Evolutionary conservation across 1,284 basidiomycete species (phyloP).

Genomic region (Puccinia triticina): DNA sequence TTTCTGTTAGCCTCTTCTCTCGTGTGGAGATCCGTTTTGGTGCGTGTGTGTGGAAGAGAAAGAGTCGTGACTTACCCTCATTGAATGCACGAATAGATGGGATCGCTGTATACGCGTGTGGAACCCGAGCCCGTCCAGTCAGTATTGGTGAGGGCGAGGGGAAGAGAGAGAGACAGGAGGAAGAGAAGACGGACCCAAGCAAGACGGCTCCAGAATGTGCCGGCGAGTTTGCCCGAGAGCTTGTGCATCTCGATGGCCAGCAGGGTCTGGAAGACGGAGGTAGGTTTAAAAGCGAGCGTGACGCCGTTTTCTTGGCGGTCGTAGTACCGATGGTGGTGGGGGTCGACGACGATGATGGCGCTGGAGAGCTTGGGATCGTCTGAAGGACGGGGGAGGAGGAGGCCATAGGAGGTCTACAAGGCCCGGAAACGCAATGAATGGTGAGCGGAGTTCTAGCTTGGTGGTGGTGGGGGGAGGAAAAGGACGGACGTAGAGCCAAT

Average conservation of each 20-base stretch:
- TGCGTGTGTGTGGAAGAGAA: background rate
- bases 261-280: slow-evolving; percentile 45
- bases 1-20: background rate
- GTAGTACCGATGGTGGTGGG: slow-evolving; percentile 29
- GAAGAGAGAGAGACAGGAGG: background rate
- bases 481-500: slow-evolving; percentile 42
- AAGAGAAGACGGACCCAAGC: slow-evolving; percentile 19
- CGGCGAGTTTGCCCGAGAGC: background rate
- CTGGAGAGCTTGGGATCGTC: slow-evolving; percentile 9
- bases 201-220: background rate
- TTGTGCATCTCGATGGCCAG: slow-evolving; percentile 46
- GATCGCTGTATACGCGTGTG: background rate
- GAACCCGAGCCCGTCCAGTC: too few species aligned
- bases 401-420: background rate
- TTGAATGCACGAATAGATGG: background rate
- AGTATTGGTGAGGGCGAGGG: background rate
- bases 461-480: background rate
- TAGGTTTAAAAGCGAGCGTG: slow-evolving; percentile 9
- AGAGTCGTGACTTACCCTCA: background rate
- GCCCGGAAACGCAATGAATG: too few species aligned
- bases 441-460: background rate
- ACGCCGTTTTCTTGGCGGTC: slow-evolving; percentile 33
- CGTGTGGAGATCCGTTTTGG: too few species aligned
- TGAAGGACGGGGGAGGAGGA: background rate
- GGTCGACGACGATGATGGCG: slow-evolving; percentile 30